A percentile compares a stretch with the other conserved stretches of the same genome.
These are phyloP conservation scores for Rubia occidens DNA, from an alignment of 305 asterid species.

Conservation along the genomic window DNA sequence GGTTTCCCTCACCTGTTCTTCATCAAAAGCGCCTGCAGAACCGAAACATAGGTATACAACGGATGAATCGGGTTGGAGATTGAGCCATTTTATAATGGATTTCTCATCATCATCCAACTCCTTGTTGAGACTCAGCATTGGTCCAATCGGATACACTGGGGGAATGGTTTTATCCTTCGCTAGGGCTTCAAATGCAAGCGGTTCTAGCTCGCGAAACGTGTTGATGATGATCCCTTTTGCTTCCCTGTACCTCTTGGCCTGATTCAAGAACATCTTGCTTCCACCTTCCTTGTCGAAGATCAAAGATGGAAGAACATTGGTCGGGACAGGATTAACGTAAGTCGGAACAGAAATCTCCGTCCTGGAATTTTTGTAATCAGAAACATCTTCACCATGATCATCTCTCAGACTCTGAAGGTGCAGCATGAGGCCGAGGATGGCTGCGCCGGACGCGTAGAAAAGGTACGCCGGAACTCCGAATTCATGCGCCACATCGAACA, in stretches of 20 bases:
- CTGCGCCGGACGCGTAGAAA: constrained; percentile 5
- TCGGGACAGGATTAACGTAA: constrained; percentile 12
- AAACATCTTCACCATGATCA: not conserved
- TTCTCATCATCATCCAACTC: not conserved
- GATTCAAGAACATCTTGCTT: not conserved
- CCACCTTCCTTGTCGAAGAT: not conserved
- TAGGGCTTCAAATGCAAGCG: not conserved
- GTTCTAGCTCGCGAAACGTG: constrained; percentile 7
- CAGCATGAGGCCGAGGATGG: constrained; percentile 8
- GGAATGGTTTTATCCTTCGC: constrained; percentile 2
- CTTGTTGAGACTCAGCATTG: constrained; percentile 4
- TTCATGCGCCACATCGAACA: constrained; percentile 16
- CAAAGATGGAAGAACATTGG: constrained; percentile 10
- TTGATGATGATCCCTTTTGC: constrained; percentile 12
- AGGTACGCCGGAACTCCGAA: constrained; percentile 8
- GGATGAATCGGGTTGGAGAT: constrained; percentile 1
- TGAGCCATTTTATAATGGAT: constrained; percentile 1
- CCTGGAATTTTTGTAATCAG: not conserved
- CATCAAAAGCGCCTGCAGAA: constrained; percentile 7
- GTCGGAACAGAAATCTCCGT: not conserved
- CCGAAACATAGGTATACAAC: constrained; percentile 7
- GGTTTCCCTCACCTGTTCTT: constrained; percentile 1
- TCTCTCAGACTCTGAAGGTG: constrained; percentile 8
- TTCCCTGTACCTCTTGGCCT: constrained; percentile 10
- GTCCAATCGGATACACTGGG: constrained; percentile 3